phyloP scores from a whole-genome alignment of 2,329 filamentous ascomycete species.

The Fusarium irregulare region DNA sequence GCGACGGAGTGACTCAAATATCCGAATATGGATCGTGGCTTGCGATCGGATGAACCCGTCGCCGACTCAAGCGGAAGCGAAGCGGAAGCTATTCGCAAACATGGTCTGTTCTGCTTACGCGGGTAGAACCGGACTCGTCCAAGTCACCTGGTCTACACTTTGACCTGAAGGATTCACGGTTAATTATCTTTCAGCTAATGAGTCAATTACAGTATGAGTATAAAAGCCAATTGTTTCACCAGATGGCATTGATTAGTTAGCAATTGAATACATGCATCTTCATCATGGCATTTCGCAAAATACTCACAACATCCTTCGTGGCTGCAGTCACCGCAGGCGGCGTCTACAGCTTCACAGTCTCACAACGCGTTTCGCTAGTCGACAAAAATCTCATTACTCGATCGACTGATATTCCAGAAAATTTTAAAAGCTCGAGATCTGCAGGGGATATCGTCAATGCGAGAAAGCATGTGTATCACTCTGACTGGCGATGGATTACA shows the following conservation, averaged over 20 bases:
- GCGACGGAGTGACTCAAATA: background rate
- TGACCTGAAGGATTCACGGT: background rate
- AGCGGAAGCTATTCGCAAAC: background rate
- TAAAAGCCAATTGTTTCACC: background rate
- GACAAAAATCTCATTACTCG: constrained; percentile 34
- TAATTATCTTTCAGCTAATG: background rate
- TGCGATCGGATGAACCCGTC: background rate
- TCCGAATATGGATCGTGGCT: background rate
- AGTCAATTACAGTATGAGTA: background rate
- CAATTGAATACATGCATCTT: background rate
- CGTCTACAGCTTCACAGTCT: constrained; percentile 31
- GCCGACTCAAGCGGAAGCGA: background rate
- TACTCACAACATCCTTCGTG: constrained; percentile 28
- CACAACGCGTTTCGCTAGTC: constrained; percentile 13
- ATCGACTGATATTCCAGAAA: constrained; percentile 31
- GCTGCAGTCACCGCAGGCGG: constrained; percentile 24
- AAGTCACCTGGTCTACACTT: background rate
- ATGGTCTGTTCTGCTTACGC: background rate
- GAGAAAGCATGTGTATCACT: constrained; percentile 17
- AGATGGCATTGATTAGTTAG: background rate
- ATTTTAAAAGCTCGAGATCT: constrained; percentile 42
- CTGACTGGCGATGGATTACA: constrained; percentile 43
- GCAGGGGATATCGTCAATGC: constrained; percentile 45
- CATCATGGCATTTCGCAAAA: constrained; percentile 29
- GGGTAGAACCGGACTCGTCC: constrained; percentile 1